Base-by-base conservation (phyloP, 108 stramenopile genomes). In the Conticribra weissflogii region DNA sequence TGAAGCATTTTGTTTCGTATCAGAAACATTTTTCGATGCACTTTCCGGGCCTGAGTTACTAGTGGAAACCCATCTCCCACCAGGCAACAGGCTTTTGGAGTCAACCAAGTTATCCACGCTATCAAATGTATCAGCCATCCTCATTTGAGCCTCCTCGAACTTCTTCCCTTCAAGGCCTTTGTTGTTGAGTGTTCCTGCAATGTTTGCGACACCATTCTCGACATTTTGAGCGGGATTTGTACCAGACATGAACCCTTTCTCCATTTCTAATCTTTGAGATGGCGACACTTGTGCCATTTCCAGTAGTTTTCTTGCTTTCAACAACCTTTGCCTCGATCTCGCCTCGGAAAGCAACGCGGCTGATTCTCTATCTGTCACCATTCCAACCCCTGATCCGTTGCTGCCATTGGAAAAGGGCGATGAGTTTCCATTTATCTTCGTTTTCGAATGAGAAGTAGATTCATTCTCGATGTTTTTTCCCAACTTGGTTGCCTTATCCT, bases 251-350 rank as follows among this genome's bases (percentile, higher is more conserved):
- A 12, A 41, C 36, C 36, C 64, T 31, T 63, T 46, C 27, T 54
- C 54, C 18, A 58, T 64, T 48, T 77, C 76, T 18, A 77, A 59
- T 45, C 76, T 55, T 59, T 77, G 76, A 9, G 68, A 69, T 15
- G 76, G 76, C 0, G 76, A 69, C 15, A 77, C 56, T 53, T 77
- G 76, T 27, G 76, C 76, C 68, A 77, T 77, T 65, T 77, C 76
- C 1, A 77, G 55, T 32, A 77, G 32, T 29, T 61, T 61, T 47
- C 57, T 56, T 3, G 76, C 76, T 45, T 77, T 77, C 36, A 70
- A 45, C 22, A 77, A 55, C 41, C 76, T 59, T 45, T 51, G 49
- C 16, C 45, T 36, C 0, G 68, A 68, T 68, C 62, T 48, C n/a
- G n/a, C n/a, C n/a, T n/a, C n/a, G n/a, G n/a, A n/a, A n/a, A n/a